Evolutionary conservation across 2,329 filamentous ascomycete species (phyloP).

Genomic region (Periconia digitata): DNA sequence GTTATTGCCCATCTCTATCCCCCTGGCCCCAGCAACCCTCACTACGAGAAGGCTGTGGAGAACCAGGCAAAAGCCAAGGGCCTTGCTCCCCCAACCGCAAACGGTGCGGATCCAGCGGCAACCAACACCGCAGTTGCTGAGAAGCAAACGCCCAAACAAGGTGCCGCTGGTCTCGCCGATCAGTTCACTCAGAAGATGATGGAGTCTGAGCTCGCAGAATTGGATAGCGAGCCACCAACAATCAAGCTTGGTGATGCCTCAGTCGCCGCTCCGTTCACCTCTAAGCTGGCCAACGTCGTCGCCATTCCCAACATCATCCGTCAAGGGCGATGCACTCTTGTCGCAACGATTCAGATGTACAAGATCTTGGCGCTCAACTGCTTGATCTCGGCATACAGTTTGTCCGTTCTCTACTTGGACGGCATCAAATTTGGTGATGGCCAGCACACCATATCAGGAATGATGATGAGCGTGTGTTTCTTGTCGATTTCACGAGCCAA

Average conservation of each 20-base stretch:
- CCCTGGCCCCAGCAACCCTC: conserved; percentile 85
- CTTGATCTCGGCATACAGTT: conserved; percentile 93
- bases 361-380: conserved; percentile 98
- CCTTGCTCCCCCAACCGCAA: conserved; percentile 55
- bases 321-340: conserved; percentile 94
- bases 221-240: conserved; percentile 84
- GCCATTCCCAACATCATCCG: conserved; percentile 98
- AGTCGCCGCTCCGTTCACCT: conserved; percentile 95
- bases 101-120: conserved; percentile 32
- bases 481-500: conserved; percentile 96
- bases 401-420: conserved; percentile 94
- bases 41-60: conserved; percentile 89
- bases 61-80: conserved; percentile 81
- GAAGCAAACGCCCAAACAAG: conserved; percentile 50
- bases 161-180: conserved; percentile 78
- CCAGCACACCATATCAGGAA: conserved; percentile 97
- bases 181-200: conserved; percentile 85
- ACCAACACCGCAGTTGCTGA: conserved; percentile 24
- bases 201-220: conserved; percentile 75
- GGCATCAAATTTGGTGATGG: conserved; percentile 99
- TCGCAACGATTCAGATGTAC: conserved; percentile 99
- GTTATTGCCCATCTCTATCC: conserved; percentile 94
- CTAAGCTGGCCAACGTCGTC: conserved; percentile 94
- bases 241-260: conserved; percentile 98
- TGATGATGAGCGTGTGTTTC: conserved; percentile 99